These are phyloP conservation scores for Jaapia argillacea DNA, from an alignment of 768 basidiomycete genomes.

Conservation along the genomic window DNA sequence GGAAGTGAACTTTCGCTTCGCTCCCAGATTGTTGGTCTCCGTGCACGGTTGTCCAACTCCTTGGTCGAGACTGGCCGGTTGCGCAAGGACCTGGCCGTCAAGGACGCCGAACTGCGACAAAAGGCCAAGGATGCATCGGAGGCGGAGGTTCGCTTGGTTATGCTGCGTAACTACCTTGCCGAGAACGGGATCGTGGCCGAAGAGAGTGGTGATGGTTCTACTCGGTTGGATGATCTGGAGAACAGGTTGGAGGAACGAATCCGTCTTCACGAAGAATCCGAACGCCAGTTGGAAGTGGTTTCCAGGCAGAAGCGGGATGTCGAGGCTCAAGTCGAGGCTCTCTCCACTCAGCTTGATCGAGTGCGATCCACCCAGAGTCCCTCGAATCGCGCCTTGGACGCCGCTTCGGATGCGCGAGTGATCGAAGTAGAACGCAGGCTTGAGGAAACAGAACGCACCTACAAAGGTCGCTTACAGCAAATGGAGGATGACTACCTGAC, in stretches of 20 bases:
- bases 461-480: constrained; percentile 74
- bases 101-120: constrained; percentile 56
- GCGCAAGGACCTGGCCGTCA: constrained; percentile 57
- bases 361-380: constrained; percentile 52
- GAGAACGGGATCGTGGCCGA: constrained; percentile 81
- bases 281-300: constrained; percentile 63
- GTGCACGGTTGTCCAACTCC: constrained; percentile 61
- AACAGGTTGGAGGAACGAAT: constrained; percentile 63
- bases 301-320: constrained; percentile 62
- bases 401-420: constrained; percentile 36
- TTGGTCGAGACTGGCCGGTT: constrained; percentile 58
- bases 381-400: constrained; percentile 21
- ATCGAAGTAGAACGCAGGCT: constrained; percentile 69
- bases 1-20: constrained; percentile 53
- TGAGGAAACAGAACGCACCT: constrained; percentile 67
- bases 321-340: constrained; percentile 55
- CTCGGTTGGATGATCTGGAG: constrained; percentile 68
- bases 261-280: constrained; percentile 61
- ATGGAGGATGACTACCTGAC: constrained; percentile 95
- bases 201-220: constrained; percentile 23
- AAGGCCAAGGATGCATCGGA: constrained; percentile 59
- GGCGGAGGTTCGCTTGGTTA: constrained; percentile 59
- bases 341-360: constrained; percentile 61
- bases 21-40: constrained; percentile 65
- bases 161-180: constrained; percentile 77